Conservation (phyloP, 106 monocot species). For the Phalaenopsis equestris region DNA sequence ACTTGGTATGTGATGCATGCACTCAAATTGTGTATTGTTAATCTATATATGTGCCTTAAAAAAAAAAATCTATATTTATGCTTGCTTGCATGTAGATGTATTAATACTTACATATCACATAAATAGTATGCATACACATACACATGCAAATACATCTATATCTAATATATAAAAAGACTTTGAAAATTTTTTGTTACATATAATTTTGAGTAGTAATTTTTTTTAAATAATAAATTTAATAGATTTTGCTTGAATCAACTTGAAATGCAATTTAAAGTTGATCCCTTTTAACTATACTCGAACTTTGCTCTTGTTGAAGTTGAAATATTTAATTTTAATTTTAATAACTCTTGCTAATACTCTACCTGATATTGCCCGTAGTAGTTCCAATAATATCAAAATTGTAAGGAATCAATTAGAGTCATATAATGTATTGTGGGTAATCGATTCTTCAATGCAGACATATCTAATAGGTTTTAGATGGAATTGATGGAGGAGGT, state of each 20-base stretch:
- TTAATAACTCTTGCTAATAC: background rate
- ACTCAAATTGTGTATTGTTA: background rate
- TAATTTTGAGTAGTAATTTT: background rate
- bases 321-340: background rate
- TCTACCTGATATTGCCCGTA: background rate
- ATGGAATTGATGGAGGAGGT: too few relatives aligned
- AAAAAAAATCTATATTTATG: too few relatives aligned
- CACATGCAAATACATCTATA: too few relatives aligned
- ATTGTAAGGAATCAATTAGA: background rate
- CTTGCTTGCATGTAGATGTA: background rate
- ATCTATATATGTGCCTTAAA: background rate
- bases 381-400: background rate
- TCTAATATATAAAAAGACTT: too few relatives aligned
- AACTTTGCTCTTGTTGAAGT: background rate
- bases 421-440: background rate
- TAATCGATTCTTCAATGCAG: background rate
- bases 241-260: background rate
- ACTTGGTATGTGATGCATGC: background rate
- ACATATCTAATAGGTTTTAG: background rate
- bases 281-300: background rate
- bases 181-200: too few relatives aligned
- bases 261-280: background rate
- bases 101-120: too few relatives aligned
- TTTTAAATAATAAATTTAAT: background rate
- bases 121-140: too few relatives aligned